Evolutionary conservation across 768 basidiomycete genomes (phyloP).

Genomic region (Boletus huronensis): DNA sequence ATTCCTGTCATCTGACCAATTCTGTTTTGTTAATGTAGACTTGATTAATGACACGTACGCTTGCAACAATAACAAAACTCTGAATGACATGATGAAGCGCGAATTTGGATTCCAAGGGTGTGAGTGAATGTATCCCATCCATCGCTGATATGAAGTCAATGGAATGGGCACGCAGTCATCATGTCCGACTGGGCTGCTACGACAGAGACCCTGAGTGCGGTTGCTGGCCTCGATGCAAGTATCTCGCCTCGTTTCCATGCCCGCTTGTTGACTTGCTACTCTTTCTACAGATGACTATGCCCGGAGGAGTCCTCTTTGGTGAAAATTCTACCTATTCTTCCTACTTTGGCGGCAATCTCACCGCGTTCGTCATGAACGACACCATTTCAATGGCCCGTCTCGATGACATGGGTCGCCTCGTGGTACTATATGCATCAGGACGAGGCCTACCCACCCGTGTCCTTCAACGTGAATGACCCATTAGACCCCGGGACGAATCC

Average conservation of each 20-base stretch:
- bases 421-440: conserved; percentile 47
- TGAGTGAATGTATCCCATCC: not conserved
- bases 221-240: not conserved
- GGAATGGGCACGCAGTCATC: not conserved
- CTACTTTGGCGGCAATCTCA: conserved; percentile 47
- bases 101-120: not conserved
- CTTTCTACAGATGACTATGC: not conserved
- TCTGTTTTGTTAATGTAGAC: not conserved
- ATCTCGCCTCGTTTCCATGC: not conserved
- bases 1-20: not conserved
- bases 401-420: conserved; percentile 69
- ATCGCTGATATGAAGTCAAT: not conserved
- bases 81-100: not conserved
- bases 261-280: not conserved
- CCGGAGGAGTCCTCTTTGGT: not conserved
- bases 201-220: not conserved
- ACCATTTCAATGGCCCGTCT: conserved; percentile 55
- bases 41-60: not conserved
- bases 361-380: conserved; percentile 20
- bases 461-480: not conserved
- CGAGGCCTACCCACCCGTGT: conserved; percentile 19
- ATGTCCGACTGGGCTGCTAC: not conserved
- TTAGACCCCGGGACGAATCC: not conserved
- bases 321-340: not conserved
- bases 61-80: not conserved